Percentiles rank a stretch among this genome's conserved stretches.
phyloP scores from a whole-genome alignment of 345 rosid species.

The Fremontodendron californicum region DNA sequence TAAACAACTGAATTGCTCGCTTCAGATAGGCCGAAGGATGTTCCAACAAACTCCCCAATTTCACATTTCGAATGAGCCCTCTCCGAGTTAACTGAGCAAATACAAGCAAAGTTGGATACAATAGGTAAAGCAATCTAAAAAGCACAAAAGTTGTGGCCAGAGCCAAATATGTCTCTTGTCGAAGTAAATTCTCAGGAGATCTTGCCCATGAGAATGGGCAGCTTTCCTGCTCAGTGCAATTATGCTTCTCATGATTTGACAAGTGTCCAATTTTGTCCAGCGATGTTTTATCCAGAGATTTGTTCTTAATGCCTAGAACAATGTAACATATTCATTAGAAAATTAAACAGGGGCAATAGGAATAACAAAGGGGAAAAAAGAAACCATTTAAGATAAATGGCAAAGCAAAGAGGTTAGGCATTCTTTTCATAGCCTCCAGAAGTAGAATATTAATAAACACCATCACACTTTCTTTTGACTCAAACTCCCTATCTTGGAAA shows the following conservation, averaged over 20 bases:
- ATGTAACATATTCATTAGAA: slow-evolving; percentile 11
- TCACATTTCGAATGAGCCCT: slow-evolving; percentile 39
- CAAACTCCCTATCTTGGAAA: not conserved
- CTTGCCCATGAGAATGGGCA: slow-evolving; percentile 96
- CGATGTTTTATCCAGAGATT: slow-evolving; percentile 35
- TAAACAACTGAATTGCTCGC: slow-evolving; percentile 44
- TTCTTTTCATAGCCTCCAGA: not conserved
- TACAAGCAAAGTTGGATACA: slow-evolving; percentile 46
- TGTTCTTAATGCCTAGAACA: slow-evolving; percentile 47
- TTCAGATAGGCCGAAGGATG: slow-evolving; percentile 58
- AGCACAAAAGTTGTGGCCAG: slow-evolving; percentile 73
- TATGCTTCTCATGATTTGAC: slow-evolving; percentile 49
- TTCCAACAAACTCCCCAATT: slow-evolving; percentile 54
- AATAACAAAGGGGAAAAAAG: not conserved
- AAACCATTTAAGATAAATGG: not conserved
- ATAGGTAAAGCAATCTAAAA: slow-evolving; percentile 49
- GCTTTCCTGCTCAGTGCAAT: slow-evolving; percentile 53
- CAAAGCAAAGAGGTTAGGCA: not conserved
- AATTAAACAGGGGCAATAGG: not conserved
- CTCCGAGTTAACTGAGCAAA: slow-evolving; percentile 47
- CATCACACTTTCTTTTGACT: not conserved
- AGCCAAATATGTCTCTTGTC: slow-evolving; percentile 74
- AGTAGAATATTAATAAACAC: not conserved
- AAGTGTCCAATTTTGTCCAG: slow-evolving; percentile 32
- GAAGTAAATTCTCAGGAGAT: slow-evolving; percentile 84